Percentiles rank a stretch among this genome's conserved stretches.
Conservation (phyloP, 202 grass and related monocot genomes). For the Zizania palustris region DNA sequence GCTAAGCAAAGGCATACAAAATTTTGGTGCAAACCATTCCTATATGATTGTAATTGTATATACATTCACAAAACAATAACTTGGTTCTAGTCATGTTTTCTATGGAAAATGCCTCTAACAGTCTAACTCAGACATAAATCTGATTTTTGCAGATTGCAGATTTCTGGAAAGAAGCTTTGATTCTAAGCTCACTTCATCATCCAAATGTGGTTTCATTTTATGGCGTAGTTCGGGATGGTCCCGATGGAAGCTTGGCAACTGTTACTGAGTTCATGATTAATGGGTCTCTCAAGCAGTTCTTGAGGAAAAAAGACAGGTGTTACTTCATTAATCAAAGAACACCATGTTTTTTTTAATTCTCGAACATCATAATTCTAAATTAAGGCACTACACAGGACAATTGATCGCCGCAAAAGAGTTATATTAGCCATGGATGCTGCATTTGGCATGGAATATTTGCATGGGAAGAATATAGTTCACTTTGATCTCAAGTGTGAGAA, state of each 20-base stretch:
- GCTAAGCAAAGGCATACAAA: not conserved
- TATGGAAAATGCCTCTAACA: slow-evolving; percentile 27
- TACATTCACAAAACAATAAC: not conserved
- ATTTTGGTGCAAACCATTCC: not conserved
- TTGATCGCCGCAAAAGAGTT: slow-evolving; percentile 96
- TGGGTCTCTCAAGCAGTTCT: slow-evolving; percentile 95
- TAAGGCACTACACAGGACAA: slow-evolving; percentile 60
- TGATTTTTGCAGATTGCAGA: slow-evolving; percentile 81
- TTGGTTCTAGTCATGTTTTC: not conserved
- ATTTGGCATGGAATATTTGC: slow-evolving; percentile 99
- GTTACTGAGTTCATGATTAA: slow-evolving; percentile 97
- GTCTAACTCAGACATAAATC: slow-evolving; percentile 38
- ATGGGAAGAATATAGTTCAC: slow-evolving; percentile 92
- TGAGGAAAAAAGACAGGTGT: slow-evolving; percentile 95
- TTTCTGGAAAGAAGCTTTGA: slow-evolving; percentile 97
- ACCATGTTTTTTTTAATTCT: slow-evolving; percentile 33
- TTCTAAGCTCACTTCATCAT: slow-evolving; percentile 91
- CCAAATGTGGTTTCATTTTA: slow-evolving; percentile 99
- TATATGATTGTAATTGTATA: not conserved
- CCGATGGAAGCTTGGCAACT: slow-evolving; percentile 91
- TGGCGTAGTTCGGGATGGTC: slow-evolving; percentile 95
- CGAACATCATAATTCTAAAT: slow-evolving; percentile 29
- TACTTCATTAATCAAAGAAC: slow-evolving; percentile 29
- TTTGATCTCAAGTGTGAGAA: slow-evolving; percentile 98
- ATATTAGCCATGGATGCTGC: slow-evolving; percentile 98